Evolutionary conservation across 257 asterid genomes (phyloP).

Genomic region (Solanum paucissectum): DNA sequence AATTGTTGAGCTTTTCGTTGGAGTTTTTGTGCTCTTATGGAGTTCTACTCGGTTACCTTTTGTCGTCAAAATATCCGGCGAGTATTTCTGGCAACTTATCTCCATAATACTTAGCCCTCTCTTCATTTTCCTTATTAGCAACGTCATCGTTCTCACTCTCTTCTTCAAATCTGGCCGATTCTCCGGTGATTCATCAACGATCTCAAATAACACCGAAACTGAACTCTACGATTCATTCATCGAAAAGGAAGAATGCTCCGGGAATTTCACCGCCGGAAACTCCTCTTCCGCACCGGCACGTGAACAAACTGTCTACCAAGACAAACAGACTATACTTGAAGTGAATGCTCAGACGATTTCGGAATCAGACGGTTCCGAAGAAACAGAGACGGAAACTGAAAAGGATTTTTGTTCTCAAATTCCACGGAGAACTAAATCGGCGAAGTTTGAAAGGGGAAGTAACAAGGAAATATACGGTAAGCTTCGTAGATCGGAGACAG

Average conservation of each 20-base stretch:
- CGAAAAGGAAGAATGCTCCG: background rate
- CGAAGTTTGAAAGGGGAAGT: conserved; percentile 6
- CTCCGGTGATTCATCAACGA: background rate
- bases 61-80: conserved; percentile 45
- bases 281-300: background rate
- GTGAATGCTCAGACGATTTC: background rate
- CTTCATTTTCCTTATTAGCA: conserved; percentile 52
- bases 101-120: conserved; percentile 35
- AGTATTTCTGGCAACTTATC: conserved; percentile 36
- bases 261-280: background rate
- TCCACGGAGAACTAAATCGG: conserved; percentile 14
- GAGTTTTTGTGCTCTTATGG: conserved; percentile 33
- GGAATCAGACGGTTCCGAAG: background rate
- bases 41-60: conserved; percentile 34
- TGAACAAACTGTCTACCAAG: conserved; percentile 34
- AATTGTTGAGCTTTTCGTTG: conserved; percentile 30
- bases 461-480: conserved; percentile 8
- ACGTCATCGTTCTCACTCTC: conserved; percentile 52
- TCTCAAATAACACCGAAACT: background rate
- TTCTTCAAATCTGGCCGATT: conserved; percentile 40
- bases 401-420: background rate
- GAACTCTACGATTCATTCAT: conserved; percentile 14
- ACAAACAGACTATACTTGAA: conserved; percentile 36
- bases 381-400: background rate
- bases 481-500: conserved; percentile 52